phyloP scores from a whole-genome alignment of 108 stramenopile genomes.

The Pseudonitzschia pungens region DNA sequence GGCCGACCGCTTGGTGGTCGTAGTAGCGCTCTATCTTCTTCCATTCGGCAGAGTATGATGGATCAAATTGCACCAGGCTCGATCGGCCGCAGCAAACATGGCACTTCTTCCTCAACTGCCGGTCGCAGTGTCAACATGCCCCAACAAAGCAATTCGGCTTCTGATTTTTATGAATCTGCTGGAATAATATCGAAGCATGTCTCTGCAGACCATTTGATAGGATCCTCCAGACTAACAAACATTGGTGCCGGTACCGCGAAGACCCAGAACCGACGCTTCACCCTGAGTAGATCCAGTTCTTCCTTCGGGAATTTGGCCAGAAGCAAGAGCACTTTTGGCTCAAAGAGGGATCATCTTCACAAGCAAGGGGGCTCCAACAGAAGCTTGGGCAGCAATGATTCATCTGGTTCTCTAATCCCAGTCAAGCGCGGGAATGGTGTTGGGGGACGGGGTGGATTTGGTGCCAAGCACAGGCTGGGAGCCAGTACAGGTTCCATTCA shows the following conservation, averaged over 20 bases:
- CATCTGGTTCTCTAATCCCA: constrained; percentile 5
- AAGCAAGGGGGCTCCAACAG: neutral
- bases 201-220: constrained; percentile 28
- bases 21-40: neutral
- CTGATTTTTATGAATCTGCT: constrained; percentile 22
- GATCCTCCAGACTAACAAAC: neutral
- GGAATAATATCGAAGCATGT: constrained; percentile 26
- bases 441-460: constrained; percentile 1
- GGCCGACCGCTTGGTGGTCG: neutral
- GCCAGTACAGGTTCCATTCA: neutral
- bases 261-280: constrained; percentile 11
- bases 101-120: neutral
- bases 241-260: constrained; percentile 14
- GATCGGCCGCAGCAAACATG: neutral
- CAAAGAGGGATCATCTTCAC: constrained; percentile 10
- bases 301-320: constrained; percentile 8
- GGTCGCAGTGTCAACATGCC: constrained; percentile 4
- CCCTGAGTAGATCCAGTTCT: neutral
- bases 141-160: neutral
- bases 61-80: neutral
- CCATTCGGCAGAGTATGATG: constrained; percentile 5
- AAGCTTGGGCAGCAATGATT: constrained; percentile 19
- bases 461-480: constrained; percentile 34
- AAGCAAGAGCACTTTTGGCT: neutral
- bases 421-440: constrained; percentile 3